Conservation (phyloP, 768 basidiomycete genomes). For the Naganishia randhawae region DNA sequence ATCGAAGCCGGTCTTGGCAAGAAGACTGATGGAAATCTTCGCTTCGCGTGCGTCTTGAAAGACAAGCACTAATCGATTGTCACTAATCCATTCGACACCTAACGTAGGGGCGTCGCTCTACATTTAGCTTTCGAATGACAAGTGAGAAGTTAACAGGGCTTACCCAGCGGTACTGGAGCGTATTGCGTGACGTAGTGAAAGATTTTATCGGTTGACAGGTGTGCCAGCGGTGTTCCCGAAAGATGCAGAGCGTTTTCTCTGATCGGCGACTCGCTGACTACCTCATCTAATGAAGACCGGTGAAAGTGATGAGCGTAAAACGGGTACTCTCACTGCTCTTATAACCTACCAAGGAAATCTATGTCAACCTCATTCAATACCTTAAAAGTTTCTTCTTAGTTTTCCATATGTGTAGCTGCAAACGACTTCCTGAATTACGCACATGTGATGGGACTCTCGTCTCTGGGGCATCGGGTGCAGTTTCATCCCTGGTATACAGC, state of each 20-base stretch:
- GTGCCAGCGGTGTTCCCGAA: conserved; percentile 25
- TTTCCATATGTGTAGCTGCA: not conserved
- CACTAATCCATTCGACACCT: conserved; percentile 51
- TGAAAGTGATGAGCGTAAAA: not conserved
- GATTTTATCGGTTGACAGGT: conserved; percentile 27
- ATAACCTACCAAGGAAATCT: not conserved
- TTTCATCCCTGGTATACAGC: conserved; percentile 7
- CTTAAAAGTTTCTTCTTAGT: not conserved
- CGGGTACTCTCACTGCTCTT: not conserved
- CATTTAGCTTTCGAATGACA: not conserved
- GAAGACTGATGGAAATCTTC: conserved; percentile 39
- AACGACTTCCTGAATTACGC: not conserved
- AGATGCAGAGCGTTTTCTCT: conserved; percentile 29
- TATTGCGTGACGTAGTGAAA: conserved; percentile 29
- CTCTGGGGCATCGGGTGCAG: conserved; percentile 14
- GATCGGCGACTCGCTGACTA: conserved; percentile 22
- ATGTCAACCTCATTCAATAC: conserved; percentile 1
- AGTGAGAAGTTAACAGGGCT: not conserved
- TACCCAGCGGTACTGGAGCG: conserved; percentile 28
- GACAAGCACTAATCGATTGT: conserved; percentile 42
- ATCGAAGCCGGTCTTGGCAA: conserved; percentile 48
- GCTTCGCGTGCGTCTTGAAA: conserved; percentile 40
- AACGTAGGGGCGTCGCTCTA: not conserved
- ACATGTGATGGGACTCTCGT: not conserved
- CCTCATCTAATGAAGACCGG: not conserved